Evolutionary conservation across 305 asterid species (phyloP).

Genomic region (Fraxinus dipetala): DNA sequence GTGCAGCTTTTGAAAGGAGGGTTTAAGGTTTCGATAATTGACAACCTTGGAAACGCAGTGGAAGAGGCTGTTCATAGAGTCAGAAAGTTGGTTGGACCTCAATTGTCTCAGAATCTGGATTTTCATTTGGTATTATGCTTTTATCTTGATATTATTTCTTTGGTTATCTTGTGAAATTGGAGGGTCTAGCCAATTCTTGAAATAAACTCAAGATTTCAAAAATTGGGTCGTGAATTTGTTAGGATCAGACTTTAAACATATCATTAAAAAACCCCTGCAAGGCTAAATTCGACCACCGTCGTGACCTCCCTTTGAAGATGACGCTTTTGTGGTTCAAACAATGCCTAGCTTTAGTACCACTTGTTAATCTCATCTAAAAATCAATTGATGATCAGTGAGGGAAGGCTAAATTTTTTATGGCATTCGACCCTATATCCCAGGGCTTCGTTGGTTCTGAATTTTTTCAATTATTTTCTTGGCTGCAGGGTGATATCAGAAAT

Average conservation of each 20-base stretch:
- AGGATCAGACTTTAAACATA: background rate
- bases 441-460: background rate
- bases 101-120: slow-evolving; percentile 64
- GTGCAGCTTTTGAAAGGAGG: slow-evolving; percentile 73
- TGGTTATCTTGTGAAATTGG: background rate
- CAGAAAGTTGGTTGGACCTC: slow-evolving; percentile 51
- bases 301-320: background rate
- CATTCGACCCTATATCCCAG: background rate
- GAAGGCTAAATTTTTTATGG: background rate
- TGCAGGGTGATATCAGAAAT: slow-evolving; percentile 94
- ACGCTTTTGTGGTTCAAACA: background rate
- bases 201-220: background rate
- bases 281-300: background rate
- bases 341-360: background rate
- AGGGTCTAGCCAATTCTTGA: background rate
- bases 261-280: background rate
- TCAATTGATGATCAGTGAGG: background rate
- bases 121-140: slow-evolving; percentile 53
- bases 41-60: slow-evolving; percentile 78
- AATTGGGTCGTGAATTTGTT: background rate
- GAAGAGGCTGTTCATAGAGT: slow-evolving; percentile 67
- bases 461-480: background rate
- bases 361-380: background rate
- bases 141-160: background rate
- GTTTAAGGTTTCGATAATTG: slow-evolving; percentile 66